Conservation (phyloP, 2,329 filamentous ascomycete species). For the Whalleya microplaca region DNA sequence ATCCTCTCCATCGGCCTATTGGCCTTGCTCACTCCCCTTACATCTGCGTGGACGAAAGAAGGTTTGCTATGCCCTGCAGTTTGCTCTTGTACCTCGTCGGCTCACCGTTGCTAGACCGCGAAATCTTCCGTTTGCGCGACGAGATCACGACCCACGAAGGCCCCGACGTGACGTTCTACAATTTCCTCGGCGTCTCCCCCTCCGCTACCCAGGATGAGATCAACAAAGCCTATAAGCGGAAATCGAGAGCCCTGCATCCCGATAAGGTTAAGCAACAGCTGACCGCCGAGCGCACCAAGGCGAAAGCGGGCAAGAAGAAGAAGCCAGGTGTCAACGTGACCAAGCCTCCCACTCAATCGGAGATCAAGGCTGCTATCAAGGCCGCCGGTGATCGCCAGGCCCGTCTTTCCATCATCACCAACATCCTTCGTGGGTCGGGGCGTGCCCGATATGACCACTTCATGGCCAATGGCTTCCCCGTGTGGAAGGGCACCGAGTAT, state of each 20-base stretch:
- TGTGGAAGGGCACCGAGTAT: conserved; percentile 97
- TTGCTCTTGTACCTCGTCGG: background rate
- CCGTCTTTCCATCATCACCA: conserved; percentile 80
- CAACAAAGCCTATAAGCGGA: conserved; percentile 91
- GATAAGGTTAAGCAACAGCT: conserved; percentile 93
- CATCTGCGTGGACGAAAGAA: conserved; percentile 84
- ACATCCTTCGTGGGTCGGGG: conserved; percentile 79
- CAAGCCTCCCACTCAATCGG: conserved; percentile 72
- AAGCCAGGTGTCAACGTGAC: conserved; percentile 67
- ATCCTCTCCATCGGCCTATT: conserved; percentile 70
- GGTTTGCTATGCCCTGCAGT: conserved; percentile 51
- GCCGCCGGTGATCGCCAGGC: conserved; percentile 81
- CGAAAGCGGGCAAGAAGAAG: conserved; percentile 52
- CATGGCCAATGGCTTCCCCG: conserved; percentile 87
- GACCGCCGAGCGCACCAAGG: conserved; percentile 67
- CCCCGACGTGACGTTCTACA: conserved; percentile 84
- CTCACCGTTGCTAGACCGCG: conserved; percentile 68
- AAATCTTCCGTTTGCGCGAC: conserved; percentile 95
- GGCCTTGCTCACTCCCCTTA: conserved; percentile 67
- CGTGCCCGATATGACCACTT: conserved; percentile 95
- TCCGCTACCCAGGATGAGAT: conserved; percentile 83
- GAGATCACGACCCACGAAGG: conserved; percentile 81
- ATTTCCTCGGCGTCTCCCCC: conserved; percentile 79
- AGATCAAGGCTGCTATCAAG: conserved; percentile 80
- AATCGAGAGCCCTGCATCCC: conserved; percentile 80